A percentile compares a stretch with the other conserved stretches of the same genome.
Evolutionary conservation across 2,329 filamentous ascomycete species (phyloP).

Genomic region (Colletotrichum tropicicola): DNA sequence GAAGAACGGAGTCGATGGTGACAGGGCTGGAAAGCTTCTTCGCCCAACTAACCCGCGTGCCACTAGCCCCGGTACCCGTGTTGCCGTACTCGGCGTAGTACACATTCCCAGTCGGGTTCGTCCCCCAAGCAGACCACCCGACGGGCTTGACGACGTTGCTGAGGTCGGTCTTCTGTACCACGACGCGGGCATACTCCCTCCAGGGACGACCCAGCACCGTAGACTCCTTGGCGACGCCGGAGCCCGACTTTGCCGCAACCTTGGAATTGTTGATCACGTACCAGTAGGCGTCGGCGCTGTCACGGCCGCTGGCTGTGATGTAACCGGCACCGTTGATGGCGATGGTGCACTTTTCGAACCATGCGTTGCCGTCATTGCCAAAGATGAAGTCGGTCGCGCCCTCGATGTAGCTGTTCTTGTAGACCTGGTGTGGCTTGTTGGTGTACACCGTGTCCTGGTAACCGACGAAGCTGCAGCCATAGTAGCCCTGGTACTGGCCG

Average conservation of each 20-base stretch:
- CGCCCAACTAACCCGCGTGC: slow-evolving; percentile 56
- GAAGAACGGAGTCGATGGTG: slow-evolving; percentile 34
- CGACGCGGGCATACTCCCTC: slow-evolving; percentile 55
- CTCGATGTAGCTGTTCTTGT: slow-evolving; percentile 51
- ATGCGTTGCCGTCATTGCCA: slow-evolving; percentile 50
- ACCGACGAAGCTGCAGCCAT: slow-evolving; percentile 54
- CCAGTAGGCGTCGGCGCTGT: slow-evolving; percentile 48
- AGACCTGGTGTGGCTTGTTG: slow-evolving; percentile 57
- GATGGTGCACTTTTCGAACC: slow-evolving; percentile 54
- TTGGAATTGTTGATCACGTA: slow-evolving; percentile 57
- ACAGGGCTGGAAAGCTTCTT: slow-evolving; percentile 46
- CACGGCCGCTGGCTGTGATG: slow-evolving; percentile 54
- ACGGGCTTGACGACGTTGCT: slow-evolving; percentile 64
- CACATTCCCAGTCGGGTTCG: slow-evolving; percentile 59
- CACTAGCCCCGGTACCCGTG: slow-evolving; percentile 63
- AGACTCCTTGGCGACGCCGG: slow-evolving; percentile 45
- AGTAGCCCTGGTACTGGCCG: slow-evolving; percentile 55
- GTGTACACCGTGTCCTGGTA: slow-evolving; percentile 61
- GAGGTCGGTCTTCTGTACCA: slow-evolving; percentile 59
- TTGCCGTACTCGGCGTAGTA: slow-evolving; percentile 68
- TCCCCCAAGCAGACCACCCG: slow-evolving; percentile 67
- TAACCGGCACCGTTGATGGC: slow-evolving; percentile 46
- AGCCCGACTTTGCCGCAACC: slow-evolving; percentile 47
- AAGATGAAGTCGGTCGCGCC: slow-evolving; percentile 62
- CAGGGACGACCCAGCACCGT: slow-evolving; percentile 60